phyloP scores from a whole-genome alignment of 257 asterid species.

The Jasminum sambac region DNA sequence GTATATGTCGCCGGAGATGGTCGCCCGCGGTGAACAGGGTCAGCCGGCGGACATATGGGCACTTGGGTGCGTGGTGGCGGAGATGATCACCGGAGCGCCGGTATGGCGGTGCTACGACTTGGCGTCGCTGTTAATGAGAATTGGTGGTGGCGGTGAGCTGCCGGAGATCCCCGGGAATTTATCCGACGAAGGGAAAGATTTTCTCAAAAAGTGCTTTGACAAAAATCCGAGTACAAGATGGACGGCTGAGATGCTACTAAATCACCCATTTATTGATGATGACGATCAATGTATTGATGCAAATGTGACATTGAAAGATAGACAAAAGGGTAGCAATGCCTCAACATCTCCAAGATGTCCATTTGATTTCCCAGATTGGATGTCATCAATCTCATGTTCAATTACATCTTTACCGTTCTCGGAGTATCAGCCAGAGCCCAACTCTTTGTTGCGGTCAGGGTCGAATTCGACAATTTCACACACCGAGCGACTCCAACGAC shows the following conservation, averaged over 20 bases:
- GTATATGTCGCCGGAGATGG: constrained; percentile 55
- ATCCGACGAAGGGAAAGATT: constrained; percentile 44
- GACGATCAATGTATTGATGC: constrained; percentile 17
- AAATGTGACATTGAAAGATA: background rate
- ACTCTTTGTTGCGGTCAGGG: constrained; percentile 13
- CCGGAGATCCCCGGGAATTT: constrained; percentile 34
- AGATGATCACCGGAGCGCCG: constrained; percentile 39
- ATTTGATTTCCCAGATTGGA: constrained; percentile 41
- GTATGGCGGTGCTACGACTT: constrained; percentile 39
- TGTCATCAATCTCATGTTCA: constrained; percentile 35
- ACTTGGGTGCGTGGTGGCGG: constrained; percentile 40
- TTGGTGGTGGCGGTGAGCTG: constrained; percentile 36
- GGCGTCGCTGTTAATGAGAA: constrained; percentile 34
- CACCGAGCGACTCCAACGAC: constrained; percentile 33
- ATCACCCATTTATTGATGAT: constrained; percentile 34
- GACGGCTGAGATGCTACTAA: constrained; percentile 59
- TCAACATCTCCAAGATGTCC: constrained; percentile 44
- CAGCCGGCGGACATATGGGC: constrained; percentile 52
- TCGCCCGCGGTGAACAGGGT: constrained; percentile 35
- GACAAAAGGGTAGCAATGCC: background rate
- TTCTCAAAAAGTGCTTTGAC: constrained; percentile 35
- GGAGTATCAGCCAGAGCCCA: constrained; percentile 25
- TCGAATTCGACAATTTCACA: constrained; percentile 19
- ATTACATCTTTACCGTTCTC: constrained; percentile 44
- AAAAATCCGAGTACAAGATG: constrained; percentile 42